Conservation (phyloP, 1,284 basidiomycete species). For the Cystobasidiaceae sp. region DNA sequence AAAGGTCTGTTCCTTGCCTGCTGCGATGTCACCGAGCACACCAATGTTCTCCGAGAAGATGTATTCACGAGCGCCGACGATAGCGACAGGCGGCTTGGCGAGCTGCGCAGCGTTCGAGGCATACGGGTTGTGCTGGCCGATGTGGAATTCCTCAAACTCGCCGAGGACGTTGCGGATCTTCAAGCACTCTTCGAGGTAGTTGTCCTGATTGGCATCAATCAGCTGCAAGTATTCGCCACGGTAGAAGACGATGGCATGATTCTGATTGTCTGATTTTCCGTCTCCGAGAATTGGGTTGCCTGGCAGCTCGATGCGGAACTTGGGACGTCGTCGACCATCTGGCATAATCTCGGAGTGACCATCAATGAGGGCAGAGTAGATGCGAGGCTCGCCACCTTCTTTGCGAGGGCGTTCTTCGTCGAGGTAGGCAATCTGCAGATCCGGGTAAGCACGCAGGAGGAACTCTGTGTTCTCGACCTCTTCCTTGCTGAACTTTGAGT, state of each 20-base stretch:
- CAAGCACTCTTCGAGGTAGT: constrained; percentile 98
- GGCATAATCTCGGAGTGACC: constrained; percentile 94
- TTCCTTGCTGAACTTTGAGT: constrained; percentile 99
- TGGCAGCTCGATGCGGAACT: constrained; percentile 97
- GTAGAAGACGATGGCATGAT: constrained; percentile 98
- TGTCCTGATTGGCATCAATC: constrained; percentile 99
- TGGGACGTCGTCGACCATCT: constrained; percentile 82
- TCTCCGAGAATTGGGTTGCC: constrained; percentile 99
- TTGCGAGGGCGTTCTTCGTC: constrained; percentile 89
- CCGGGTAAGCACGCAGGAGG: constrained; percentile 94
- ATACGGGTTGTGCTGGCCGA: constrained; percentile 84
- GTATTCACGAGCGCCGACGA: constrained; percentile 97
- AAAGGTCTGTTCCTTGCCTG: constrained; percentile 99
- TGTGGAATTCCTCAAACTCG: constrained; percentile 92
- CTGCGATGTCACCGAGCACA: constrained; percentile 95
- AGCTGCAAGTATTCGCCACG: constrained; percentile 98
- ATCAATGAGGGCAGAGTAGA: constrained; percentile 94
- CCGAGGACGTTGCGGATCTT: constrained; percentile 98
- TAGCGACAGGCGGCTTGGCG: constrained; percentile 69
- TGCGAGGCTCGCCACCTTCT: constrained; percentile 88
- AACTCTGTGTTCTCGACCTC: constrained; percentile 99
- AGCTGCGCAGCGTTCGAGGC: constrained; percentile 59
- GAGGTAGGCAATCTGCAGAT: constrained; percentile 95
- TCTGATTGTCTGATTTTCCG: constrained; percentile 99
- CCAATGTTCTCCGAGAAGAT: constrained; percentile 99